A percentile compares a stretch with the other conserved stretches of the same genome.
These are phyloP conservation scores for Setaria viridis DNA, from an alignment of 202 grass and related monocot species.

Conservation along the genomic window DNA sequence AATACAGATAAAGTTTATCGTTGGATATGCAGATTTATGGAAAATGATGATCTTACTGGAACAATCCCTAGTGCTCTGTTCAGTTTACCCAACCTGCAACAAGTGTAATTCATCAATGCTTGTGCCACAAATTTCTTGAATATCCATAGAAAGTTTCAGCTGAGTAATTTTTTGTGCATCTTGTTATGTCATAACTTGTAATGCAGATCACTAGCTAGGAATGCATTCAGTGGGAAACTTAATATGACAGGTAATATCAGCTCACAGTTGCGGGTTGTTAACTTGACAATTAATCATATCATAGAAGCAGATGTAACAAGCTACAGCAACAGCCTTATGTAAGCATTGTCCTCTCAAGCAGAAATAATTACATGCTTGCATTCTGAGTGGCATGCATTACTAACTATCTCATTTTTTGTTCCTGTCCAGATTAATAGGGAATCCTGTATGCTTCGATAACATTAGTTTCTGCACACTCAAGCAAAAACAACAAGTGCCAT, in stretches of 20 bases:
- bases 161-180: slow-evolving; percentile 17
- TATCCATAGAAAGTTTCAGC: slow-evolving; percentile 30
- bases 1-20: slow-evolving; percentile 26
- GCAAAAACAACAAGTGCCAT: slow-evolving; percentile 44
- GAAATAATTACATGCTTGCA: slow-evolving; percentile 19
- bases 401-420: slow-evolving; percentile 13
- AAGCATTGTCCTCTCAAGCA: slow-evolving; percentile 25
- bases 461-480: slow-evolving; percentile 43
- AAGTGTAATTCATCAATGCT: slow-evolving; percentile 59
- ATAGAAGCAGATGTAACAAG: neutral
- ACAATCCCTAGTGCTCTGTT: slow-evolving; percentile 57
- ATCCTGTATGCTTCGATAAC: slow-evolving; percentile 52
- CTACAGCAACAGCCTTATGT: slow-evolving; percentile 62
- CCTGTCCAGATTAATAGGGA: slow-evolving; percentile 59
- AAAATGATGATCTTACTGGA: slow-evolving; percentile 41
- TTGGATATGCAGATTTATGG: slow-evolving; percentile 56
- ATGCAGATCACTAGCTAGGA: slow-evolving; percentile 57
- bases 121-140: slow-evolving; percentile 9
- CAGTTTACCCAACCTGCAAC: slow-evolving; percentile 51
- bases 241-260: slow-evolving; percentile 48
- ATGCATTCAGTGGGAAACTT: slow-evolving; percentile 45
- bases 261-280: slow-evolving; percentile 48
- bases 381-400: neutral
- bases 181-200: slow-evolving; percentile 29
- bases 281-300: slow-evolving; percentile 66